Evolutionary conservation across 2,329 filamentous ascomycete genomes (phyloP), one percentile per base, ranked within the genome.

Genomic region (Aspergillus cejpii): DNA sequence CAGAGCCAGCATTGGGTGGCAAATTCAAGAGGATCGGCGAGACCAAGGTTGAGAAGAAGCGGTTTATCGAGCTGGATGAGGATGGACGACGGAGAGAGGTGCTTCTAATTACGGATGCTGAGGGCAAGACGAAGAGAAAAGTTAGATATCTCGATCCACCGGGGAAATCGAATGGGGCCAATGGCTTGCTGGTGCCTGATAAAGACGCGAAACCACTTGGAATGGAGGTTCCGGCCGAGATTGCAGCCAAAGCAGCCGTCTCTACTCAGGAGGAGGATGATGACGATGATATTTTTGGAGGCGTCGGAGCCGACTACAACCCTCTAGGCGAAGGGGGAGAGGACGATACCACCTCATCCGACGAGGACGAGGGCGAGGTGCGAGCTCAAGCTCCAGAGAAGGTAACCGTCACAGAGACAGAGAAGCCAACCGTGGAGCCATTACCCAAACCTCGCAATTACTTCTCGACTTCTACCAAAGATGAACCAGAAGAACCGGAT

Each of bases 261-360:
- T 51, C 58, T 21, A 55, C 51, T 15, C 61, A 69, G 36, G 68
- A 75, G 2, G 73, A 76, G 29, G 68, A 75, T 5, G 71, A 77
- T 5, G 77, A 80, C 31, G 76, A 76, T 21, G 79, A 83, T 57
- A 83, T 84, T 39, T 84, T 83, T 52, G 75, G 71, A 29, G 79
- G 76, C 1, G 77, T 76, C 2, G 79, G 78, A 1, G 72, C 71
- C 4, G 76, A 76, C 37, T 83, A 81, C 58, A 73, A 83, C 51
- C 80, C 80, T 1, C 70, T 83, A 29, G 78, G 71, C 6, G 73
- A 70, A 3, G 70, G 67, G 6, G 71, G 74, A n/a, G 73, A 74
- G 6, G 71, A 72, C 5, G 68, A 70, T 20, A 65, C 65, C 36
- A 70, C 68, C 3, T 63, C 59, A 2, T 62, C 62, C 1, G 65